Evolutionary conservation across 768 basidiomycete species (phyloP), one percentile per base, ranked within the genome.

Genomic region (Leccinum arenicola): DNA sequence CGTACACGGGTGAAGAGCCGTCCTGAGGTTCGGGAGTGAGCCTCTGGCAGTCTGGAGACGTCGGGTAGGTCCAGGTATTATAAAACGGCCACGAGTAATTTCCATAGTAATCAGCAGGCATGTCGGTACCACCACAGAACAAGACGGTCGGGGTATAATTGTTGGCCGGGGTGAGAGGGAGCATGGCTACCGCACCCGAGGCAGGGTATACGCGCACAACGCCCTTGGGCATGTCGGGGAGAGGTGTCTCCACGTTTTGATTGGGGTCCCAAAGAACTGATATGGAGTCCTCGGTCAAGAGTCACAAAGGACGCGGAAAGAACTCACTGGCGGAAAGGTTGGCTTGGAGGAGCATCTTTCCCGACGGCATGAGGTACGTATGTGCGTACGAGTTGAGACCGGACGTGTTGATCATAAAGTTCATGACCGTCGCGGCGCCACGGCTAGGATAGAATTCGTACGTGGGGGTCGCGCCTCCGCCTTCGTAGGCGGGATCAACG

Each of bases 61-160:
- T 82, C 1, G 87, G 87, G 62, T 84, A 80, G 2, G 81, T 74
- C 84, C 84, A 91, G 1, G 89, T 91, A 73, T 93, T 83, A 70
- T 84, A 84, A 61, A 77, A 81, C 6, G 92, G 89, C 70, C 75
- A 83, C 3, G 84, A 78, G 68, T 93, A 94, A 72, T 92, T 82
- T 52, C 93, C 93, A 77, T 86, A 96, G 49, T 77, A 77, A 8
- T 79, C 77, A 15, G 84, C 86, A 3, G 86, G 77, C 82, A 96
- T 88, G 70, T 89, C 80, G 9, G 84, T 83, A 27, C 96, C 96
- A 52, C 95, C 95, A 63, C 95, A 98, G 75, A 98, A 95, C 48
- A 98, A 67, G 48, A 97, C 70, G 0, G 93, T 92, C 0, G 89
- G 91, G 0, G 80, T 84, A 71, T 91, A 98, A 69, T 91, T 88